Percentiles rank a stretch among this genome's conserved stretches.
These are phyloP conservation scores for Bipolaris zeicola DNA, from an alignment of 2,329 filamentous ascomycete species.

Conservation along the genomic window DNA sequence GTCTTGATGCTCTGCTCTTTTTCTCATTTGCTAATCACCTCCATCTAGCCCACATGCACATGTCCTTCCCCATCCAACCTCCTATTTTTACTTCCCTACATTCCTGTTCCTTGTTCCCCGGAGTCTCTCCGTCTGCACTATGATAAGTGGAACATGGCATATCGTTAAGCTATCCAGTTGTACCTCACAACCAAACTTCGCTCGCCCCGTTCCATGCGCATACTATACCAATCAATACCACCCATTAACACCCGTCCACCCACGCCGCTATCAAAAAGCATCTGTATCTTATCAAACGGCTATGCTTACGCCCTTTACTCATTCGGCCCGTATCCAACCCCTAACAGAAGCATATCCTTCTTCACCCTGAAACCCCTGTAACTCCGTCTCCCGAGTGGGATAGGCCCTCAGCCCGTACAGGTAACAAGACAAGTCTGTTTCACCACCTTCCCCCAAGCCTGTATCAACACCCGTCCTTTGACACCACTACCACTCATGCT, in stretches of 20 bases:
- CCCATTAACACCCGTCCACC: background rate
- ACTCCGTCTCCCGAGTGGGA: background rate
- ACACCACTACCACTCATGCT: constrained; percentile 1
- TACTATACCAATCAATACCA: background rate
- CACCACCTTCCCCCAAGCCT: background rate
- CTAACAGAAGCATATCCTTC: background rate
- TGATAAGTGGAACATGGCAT: background rate
- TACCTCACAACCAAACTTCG: background rate
- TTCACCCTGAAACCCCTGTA: constrained; percentile 2
- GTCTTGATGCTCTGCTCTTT: background rate
- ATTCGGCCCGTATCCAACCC: constrained; percentile 11
- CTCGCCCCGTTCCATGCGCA: constrained; percentile 1
- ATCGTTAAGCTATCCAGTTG: background rate
- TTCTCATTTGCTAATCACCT: background rate
- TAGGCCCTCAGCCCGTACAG: constrained; percentile 6
- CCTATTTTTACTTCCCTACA: background rate
- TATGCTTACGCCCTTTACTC: background rate
- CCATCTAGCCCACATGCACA: background rate
- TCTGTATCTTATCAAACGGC: background rate
- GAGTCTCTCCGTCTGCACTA: background rate
- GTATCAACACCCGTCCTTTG: background rate
- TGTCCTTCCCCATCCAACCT: background rate
- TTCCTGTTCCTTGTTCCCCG: background rate
- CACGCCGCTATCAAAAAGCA: background rate
- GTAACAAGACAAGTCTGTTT: constrained; percentile 5